Evolutionary conservation across 345 rosid species (phyloP), one percentile per base, ranked within the genome.

Genomic region (Turnera subulata): DNA sequence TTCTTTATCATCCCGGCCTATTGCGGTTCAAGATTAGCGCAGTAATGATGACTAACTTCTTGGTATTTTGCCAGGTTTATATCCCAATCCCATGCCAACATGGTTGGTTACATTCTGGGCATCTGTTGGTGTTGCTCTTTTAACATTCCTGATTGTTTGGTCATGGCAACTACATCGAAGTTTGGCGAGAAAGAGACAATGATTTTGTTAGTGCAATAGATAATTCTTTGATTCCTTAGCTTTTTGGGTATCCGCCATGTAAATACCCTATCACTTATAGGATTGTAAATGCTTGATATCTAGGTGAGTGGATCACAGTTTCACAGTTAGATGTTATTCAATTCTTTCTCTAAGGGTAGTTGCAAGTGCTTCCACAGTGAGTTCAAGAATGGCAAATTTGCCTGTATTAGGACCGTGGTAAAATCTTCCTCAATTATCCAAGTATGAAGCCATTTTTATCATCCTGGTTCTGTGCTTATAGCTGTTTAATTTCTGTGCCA

Each of bases 71-170:
- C 61, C 70, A 93, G 99, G 99, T 43, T 70, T 93, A 49, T 93
- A 87, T 70, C 97, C 99, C 38, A 80, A 81, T 6, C 66, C 80
- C 22, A 93, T 93, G 99, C 97, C 97, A 2, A n/a, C 53, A 21
- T 78, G 83, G 96, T 71, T 89, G 84, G 73, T 76, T 40, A 65
- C 73, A 26, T 82, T 87, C 56, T 93, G 97, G 99, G 66, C 77
- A 35, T 73, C 75, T 16, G 71, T 80, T 59, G 99, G 96, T 53
- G 63, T 69, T 46, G 75, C 68, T 23, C 86, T 89, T 6, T 40
- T 84, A 16, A 66, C 67, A 43, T 85, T 82, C 73, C 52, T 93
- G 75, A 68, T 77, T 18, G 40, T 73, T 46, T 93, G 99, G 99
- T 83, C 90, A 21, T 83, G 88, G 86, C 85, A 80, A 72, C 68